Percentiles rank a stretch among this genome's conserved stretches.
Evolutionary conservation across 192 early-diverging fungal species (phyloP).

Genomic region (Coemansia sp.): DNA sequence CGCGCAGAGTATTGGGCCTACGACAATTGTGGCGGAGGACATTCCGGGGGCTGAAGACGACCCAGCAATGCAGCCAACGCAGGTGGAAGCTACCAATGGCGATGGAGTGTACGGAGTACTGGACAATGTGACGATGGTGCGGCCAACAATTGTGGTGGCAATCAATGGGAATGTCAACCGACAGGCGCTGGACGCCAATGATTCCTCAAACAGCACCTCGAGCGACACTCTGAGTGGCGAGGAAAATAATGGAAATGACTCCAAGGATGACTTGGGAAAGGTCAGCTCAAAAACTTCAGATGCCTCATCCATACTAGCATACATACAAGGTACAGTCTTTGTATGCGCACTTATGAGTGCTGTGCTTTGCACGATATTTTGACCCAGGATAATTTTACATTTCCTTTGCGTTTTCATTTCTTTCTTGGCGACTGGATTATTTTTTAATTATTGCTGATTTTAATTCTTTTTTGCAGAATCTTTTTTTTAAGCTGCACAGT

Average conservation of each 20-base stretch:
- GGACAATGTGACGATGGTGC: slow-evolving; percentile 7
- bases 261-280: not conserved
- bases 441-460: no score
- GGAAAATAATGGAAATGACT: not conserved
- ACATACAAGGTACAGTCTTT: no score
- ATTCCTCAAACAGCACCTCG: not conserved
- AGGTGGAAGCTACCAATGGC: slow-evolving; percentile 18
- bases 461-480: no score
- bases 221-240: slow-evolving; percentile 7
- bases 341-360: no score
- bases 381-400: not conserved
- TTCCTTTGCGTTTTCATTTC: slow-evolving; percentile 2
- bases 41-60: slow-evolving; percentile 27
- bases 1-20: slow-evolving; percentile 36
- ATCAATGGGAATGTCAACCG: slow-evolving; percentile 37
- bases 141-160: slow-evolving; percentile 39
- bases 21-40: slow-evolving; percentile 26
- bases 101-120: slow-evolving; percentile 25
- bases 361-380: no score
- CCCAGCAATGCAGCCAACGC: slow-evolving; percentile 17
- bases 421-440: not conserved
- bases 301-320: not conserved
- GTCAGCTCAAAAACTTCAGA: not conserved
- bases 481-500: no score
- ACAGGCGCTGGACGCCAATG: slow-evolving; percentile 10